A percentile compares a stretch with the other conserved stretches of the same genome.
Evolutionary conservation across 495 filamentous ascomycete species (phyloP).

Genomic region (Lasiosphaeria miniovina): DNA sequence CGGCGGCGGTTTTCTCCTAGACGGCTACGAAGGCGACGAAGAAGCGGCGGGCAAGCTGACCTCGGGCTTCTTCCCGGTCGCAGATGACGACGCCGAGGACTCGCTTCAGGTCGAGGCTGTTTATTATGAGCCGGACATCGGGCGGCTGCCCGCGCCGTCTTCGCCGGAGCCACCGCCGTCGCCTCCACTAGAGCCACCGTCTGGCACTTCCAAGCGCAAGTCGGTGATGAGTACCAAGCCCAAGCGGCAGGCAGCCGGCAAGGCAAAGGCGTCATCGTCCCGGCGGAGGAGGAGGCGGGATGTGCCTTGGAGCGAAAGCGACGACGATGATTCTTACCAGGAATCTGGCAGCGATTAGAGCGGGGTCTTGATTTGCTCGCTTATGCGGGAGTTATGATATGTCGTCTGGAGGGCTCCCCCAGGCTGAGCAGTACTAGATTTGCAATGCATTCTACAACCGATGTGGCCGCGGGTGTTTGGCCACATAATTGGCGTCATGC

Average conservation of each 20-base stretch:
- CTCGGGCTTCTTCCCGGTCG: constrained; percentile 41
- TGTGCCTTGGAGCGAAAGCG: constrained; percentile 20
- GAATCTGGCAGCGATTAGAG: not conserved
- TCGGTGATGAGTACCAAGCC: constrained; percentile 25
- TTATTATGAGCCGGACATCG: constrained; percentile 3
- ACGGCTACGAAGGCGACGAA: constrained; percentile 44
- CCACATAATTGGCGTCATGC: no score
- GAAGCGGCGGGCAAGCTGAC: constrained; percentile 25
- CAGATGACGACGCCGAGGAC: constrained; percentile 32
- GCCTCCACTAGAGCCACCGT: not conserved
- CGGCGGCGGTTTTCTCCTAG: constrained; percentile 52
- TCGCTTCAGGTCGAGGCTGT: constrained; percentile 33
- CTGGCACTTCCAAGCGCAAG: constrained; percentile 13
- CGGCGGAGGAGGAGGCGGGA: constrained; percentile 22
- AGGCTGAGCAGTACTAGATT: no score
- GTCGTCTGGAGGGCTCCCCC: no score
- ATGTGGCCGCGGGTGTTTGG: no score
- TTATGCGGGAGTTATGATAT: no score
- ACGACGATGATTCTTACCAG: constrained; percentile 14
- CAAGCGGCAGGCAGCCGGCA: constrained; percentile 16
- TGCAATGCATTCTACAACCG: no score
- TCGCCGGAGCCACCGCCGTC: no score
- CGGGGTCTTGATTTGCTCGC: not conserved
- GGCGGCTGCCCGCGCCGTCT: not conserved
- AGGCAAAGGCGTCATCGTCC: constrained; percentile 10